Conservation (phyloP, 2,329 filamentous ascomycete genomes). For the Exserohilum turcica region DNA sequence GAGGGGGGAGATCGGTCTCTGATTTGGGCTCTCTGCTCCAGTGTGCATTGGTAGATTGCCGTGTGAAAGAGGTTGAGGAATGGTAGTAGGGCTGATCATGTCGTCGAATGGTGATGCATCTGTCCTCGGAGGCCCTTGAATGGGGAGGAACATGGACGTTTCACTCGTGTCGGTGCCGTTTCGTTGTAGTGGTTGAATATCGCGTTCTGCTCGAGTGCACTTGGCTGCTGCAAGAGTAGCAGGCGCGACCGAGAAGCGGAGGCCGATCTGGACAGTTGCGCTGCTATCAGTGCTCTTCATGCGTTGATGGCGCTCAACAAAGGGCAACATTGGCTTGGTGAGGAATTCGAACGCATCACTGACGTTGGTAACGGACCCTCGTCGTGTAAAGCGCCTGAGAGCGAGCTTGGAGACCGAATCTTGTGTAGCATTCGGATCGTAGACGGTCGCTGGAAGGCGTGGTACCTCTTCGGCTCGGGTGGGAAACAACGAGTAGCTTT, state of each 20-base stretch:
- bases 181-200: constrained; percentile 27
- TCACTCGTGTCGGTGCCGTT: constrained; percentile 34
- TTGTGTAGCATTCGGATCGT: constrained; percentile 35
- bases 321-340: constrained; percentile 48
- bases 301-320: constrained; percentile 52
- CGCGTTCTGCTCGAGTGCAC: constrained; percentile 28
- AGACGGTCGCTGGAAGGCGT: constrained; percentile 47
- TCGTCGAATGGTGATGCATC: constrained; percentile 17
- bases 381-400: constrained; percentile 38
- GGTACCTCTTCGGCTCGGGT: constrained; percentile 48
- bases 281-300: constrained; percentile 68
- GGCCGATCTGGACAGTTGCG: constrained; percentile 73
- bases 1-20: constrained; percentile 34
- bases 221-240: constrained; percentile 45
- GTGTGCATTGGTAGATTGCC: constrained; percentile 24
- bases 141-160: constrained; percentile 37
- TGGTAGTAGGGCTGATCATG: constrained; percentile 25
- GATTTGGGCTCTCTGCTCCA: constrained; percentile 24
- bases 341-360: constrained; percentile 45
- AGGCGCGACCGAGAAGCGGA: constrained; percentile 64
- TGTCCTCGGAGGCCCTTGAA: constrained; percentile 34
- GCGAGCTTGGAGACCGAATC: constrained; percentile 38
- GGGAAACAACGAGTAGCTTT: constrained; percentile 48
- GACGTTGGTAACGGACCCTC: constrained; percentile 46
- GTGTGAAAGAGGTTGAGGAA: constrained; percentile 27